These are phyloP conservation scores for Zymoseptoria crescenta DNA, from an alignment of 2,329 filamentous ascomycete genomes.

Conservation along the genomic window DNA sequence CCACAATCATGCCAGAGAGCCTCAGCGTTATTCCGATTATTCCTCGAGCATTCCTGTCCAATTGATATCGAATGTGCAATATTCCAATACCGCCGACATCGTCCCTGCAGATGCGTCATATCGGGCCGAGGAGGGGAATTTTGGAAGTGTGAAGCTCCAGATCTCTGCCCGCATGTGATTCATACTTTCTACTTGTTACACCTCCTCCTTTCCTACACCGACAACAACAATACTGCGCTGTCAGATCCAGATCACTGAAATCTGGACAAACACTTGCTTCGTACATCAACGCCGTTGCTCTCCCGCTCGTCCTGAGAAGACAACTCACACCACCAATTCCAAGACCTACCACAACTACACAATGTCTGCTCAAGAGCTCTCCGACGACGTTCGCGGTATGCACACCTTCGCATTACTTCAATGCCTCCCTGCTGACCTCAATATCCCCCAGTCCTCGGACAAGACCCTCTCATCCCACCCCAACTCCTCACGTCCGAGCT, in stretches of 20 bases:
- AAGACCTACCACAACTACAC: background rate
- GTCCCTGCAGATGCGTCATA: background rate
- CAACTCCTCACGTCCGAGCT: conserved; percentile 81
- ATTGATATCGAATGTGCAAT: background rate
- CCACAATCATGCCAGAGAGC: background rate
- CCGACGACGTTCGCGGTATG: conserved; percentile 48
- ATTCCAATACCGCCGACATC: background rate
- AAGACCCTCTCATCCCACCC: conserved; percentile 87
- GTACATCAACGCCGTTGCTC: background rate
- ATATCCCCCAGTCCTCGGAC: conserved; percentile 63
- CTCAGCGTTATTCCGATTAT: background rate
- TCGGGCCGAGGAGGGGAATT: background rate
- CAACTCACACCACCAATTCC: background rate
- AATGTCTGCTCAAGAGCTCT: conserved; percentile 23
- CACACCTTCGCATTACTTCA: conserved; percentile 1
- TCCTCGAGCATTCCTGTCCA: background rate
- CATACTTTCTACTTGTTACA: background rate
- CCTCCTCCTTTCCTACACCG: background rate
- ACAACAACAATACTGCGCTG: background rate
- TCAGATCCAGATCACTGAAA: background rate
- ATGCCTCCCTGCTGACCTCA: conserved; percentile 9
- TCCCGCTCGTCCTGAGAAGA: background rate
- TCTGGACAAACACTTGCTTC: background rate
- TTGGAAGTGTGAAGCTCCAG: background rate
- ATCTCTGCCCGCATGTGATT: background rate